Base-by-base conservation (phyloP, 2,329 filamentous ascomycete genomes). In the Pyrenophora teres region DNA sequence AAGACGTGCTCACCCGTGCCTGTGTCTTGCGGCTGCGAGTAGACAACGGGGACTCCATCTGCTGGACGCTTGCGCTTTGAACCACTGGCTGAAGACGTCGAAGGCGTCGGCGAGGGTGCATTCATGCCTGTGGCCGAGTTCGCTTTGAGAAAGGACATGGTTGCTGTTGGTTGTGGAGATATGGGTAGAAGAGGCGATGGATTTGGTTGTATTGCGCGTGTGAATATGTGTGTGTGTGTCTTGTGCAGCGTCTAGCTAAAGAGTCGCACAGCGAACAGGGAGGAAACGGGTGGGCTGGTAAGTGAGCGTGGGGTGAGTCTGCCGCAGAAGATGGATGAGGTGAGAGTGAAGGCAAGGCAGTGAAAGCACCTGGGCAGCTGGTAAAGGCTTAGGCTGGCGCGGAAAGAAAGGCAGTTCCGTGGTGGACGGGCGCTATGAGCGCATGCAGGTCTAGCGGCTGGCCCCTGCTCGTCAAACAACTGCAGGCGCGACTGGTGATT, bases 1-100 rank as follows among this genome's bases (percentile, higher is more conserved):
- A 91, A 87, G 72, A 94, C 86, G 73, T 93, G 88, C 54, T 82
- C 82, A 61, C 92, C 91, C 45, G 87, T 89, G 68, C 87, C 88
- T 13, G 86, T 90, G 67, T 87, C 86, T 59, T 83, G 82, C 16
- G 89, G 89, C 76, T 92, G 90, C 49, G 89, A 92, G 76, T 87
- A 93, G 33, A 82, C 79, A 10, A 81, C 78, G 42, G 45, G 82
- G 13, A 52, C 55, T 30, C 64, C 82, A 30, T 68, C 67, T n/a
- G 51, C 53, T 41, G 84, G 81, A 7, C 86, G 82, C 68, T 89
- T 89, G 54, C 79, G 77, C 64, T 86, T 85, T 13, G 68, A 63
- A 35, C 64, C 65, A 36, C 62, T 63, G 52, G 66, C 57, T 25
- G 76, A 75, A 6, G 74, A 60, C 54, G 65, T 73, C 12, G 73